A percentile compares a stretch with the other conserved stretches of the same genome.
Conservation (phyloP, 306 rosid species). For the Quercus parvula region DNA sequence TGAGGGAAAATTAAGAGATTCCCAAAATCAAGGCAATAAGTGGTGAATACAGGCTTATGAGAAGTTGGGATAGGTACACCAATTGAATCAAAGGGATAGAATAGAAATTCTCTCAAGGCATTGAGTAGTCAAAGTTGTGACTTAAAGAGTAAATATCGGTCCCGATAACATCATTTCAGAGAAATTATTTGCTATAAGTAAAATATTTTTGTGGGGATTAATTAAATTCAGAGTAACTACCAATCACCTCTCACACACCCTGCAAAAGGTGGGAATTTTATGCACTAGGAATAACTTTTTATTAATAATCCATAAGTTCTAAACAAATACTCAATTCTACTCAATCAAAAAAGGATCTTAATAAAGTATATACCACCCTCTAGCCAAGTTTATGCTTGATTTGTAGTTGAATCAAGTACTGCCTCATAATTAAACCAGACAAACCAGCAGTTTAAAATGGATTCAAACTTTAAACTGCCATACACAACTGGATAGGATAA, state of each 20-base stretch:
- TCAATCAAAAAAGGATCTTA: background rate
- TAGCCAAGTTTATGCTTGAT: too few species aligned
- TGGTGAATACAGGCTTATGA: background rate
- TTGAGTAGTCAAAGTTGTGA: too few species aligned
- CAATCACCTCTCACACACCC: too few species aligned
- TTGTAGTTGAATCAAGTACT: background rate
- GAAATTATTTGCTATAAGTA: background rate
- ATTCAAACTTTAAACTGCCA: background rate
- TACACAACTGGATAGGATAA: background rate
- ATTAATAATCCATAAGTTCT: background rate
- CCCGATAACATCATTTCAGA: background rate
- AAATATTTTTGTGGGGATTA: background rate
- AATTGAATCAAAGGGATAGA: background rate
- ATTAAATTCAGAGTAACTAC: background rate
- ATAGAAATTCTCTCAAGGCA: background rate
- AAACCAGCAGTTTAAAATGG: background rate
- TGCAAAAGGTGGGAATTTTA: too few species aligned
- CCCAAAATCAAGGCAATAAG: background rate
- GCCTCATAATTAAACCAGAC: background rate
- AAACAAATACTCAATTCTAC: background rate
- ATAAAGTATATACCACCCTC: too few species aligned
- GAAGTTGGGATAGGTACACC: background rate
- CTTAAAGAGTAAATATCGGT: background rate
- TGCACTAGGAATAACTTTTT: too few species aligned
- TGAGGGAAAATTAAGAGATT: background rate